A percentile compares a stretch with the other conserved stretches of the same genome.
phyloP scores from a whole-genome alignment of 2,329 filamentous ascomycete species.

The Diaporthe humulicola region DNA sequence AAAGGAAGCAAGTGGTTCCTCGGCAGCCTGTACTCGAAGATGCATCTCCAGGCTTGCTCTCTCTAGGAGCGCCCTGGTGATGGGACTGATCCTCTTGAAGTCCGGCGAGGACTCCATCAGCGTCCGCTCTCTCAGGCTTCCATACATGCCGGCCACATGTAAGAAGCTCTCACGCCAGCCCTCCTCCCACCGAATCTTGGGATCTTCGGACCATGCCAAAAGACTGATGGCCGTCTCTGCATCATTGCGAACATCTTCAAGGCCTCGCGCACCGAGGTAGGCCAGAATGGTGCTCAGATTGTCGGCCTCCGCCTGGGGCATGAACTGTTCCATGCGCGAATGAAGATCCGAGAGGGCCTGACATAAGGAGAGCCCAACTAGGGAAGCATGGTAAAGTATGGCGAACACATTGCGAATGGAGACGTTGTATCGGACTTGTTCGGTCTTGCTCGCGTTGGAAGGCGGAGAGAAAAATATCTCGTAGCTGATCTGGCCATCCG shows the following conservation, averaged over 20 bases:
- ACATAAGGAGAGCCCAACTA: constrained; percentile 74
- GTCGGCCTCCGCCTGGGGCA: constrained; percentile 65
- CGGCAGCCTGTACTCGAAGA: constrained; percentile 72
- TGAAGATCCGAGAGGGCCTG: constrained; percentile 75
- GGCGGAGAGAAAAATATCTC: constrained; percentile 75
- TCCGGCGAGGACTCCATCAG: constrained; percentile 65
- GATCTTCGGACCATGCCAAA: constrained; percentile 75
- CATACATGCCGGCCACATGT: constrained; percentile 76
- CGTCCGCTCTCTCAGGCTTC: constrained; percentile 42
- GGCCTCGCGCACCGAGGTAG: constrained; percentile 69
- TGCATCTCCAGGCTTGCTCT: constrained; percentile 72
- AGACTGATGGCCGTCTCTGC: constrained; percentile 71
- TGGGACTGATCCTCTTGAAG: constrained; percentile 70
- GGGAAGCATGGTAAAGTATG: constrained; percentile 71
- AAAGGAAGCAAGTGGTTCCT: constrained; percentile 72
- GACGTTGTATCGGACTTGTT: constrained; percentile 70
- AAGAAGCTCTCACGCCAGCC: constrained; percentile 77
- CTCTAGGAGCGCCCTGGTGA: constrained; percentile 74
- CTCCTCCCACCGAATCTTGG: constrained; percentile 72
- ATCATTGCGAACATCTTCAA: constrained; percentile 75
- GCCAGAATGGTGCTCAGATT: constrained; percentile 71
- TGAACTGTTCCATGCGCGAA: constrained; percentile 69
- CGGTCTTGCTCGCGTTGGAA: constrained; percentile 58
- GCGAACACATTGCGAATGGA: constrained; percentile 79
- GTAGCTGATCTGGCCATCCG: constrained; percentile 69